Evolutionary conservation across 768 basidiomycete genomes (phyloP).

Genomic region (Cystobasidium tubakii): DNA sequence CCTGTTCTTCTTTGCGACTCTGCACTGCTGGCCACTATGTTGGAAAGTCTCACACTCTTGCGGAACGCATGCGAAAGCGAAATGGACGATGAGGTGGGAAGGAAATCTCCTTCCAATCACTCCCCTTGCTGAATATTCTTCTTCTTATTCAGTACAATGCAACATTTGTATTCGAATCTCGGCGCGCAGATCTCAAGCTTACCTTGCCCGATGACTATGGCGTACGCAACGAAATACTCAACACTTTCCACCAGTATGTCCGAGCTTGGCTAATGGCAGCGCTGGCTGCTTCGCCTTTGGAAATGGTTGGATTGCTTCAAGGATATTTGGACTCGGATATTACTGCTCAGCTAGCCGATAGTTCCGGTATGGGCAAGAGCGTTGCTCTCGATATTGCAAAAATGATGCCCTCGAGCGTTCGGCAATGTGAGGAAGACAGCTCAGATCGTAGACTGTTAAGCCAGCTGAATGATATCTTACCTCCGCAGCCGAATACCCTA

Average conservation of each 20-base stretch:
- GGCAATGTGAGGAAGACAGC: constrained; percentile 57
- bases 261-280: constrained; percentile 80
- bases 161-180: constrained; percentile 71
- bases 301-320: constrained; percentile 84
- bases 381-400: constrained; percentile 80
- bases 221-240: constrained; percentile 75
- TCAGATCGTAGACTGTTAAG: no score
- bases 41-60: constrained; percentile 84
- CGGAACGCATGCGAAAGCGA: constrained; percentile 84
- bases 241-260: constrained; percentile 66
- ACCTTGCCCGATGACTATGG: constrained; percentile 79
- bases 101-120: neutral
- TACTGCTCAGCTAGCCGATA: constrained; percentile 62
- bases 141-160: constrained; percentile 68
- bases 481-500: constrained; percentile 48
- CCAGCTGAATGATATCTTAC: neutral
- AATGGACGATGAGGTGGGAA: constrained; percentile 74
- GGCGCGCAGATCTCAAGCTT: constrained; percentile 65
- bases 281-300: constrained; percentile 79
- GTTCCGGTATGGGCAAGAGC: constrained; percentile 84
- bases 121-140: neutral
- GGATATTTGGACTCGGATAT: constrained; percentile 79
- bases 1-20: constrained; percentile 91
- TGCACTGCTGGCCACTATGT: constrained; percentile 74
- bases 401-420: constrained; percentile 68